Evolutionary conservation across 2,329 filamentous ascomycete species (phyloP), one percentile per base, ranked within the genome.

Genomic region (Teratosphaeria gauchensis): DNA sequence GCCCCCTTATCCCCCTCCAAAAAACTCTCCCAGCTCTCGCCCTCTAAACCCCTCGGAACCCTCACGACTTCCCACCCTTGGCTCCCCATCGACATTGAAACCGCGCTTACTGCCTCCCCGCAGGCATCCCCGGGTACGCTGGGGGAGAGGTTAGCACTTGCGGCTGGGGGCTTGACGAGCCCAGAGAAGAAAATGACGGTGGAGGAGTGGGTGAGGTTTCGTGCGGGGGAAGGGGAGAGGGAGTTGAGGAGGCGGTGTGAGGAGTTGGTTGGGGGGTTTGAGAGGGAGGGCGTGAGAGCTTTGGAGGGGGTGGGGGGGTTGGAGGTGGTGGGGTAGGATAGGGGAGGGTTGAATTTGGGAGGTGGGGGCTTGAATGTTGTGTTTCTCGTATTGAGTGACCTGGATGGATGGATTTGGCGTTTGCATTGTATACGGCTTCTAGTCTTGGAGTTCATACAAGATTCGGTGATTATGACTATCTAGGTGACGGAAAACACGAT

Each of bases 101-200:
- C 81, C 1, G 77, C 94, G 1, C 85, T 94, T 58, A 66, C 76
- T 11, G 69, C 70, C 71, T 78, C 69, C 66, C 75, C 77, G 0
- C 63, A 66, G 30, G 54, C 66, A 35, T 65, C 64, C 1, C 68
- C 68, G 11, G 63, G 63, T 5, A 59, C 60, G 1, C 54, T 71
- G 4, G 63, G 58, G 0, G 59, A 63, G 28, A 66, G 69, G 28
- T 65, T 72, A 19, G 59, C 65, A 70, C 73, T 64, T 80, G 86
- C 68, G 77, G 1, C 76, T 76, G 79, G 79, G 0, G 82, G 82
- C 14, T 75, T 99, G 56, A 87, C 83, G 1, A 88, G 82, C 56
- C 83, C 85, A 0, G 94, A 97, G 76, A 91, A 88, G 77, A 79
- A 82, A 42, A 96, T 99, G 92, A 92, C 86, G 4, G 90, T 97